phyloP scores from a whole-genome alignment of 768 basidiomycete genomes.

The Fistulinella prunicolor region DNA sequence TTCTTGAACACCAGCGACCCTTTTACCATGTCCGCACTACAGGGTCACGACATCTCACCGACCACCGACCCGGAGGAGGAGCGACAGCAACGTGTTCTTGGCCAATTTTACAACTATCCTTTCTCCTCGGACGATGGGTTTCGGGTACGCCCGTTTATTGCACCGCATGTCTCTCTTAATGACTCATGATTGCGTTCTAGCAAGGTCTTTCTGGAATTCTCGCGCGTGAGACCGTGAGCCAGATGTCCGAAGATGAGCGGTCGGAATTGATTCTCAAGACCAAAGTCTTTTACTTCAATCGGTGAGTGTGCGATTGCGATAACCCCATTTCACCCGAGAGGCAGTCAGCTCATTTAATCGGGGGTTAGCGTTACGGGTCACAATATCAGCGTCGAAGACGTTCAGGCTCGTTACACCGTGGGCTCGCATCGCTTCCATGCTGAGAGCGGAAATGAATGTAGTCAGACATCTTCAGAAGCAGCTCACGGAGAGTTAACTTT shows the following conservation, averaged over 20 bases:
- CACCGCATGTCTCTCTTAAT: neutral
- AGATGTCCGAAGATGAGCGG: conserved; percentile 36
- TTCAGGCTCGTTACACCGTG: conserved; percentile 13
- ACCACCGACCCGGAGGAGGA: conserved; percentile 13
- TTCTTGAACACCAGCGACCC: neutral
- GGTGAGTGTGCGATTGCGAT: conserved; percentile 32
- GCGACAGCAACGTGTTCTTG: conserved; percentile 20
- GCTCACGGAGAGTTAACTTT: conserved; percentile 51
- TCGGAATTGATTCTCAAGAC: conserved; percentile 52
- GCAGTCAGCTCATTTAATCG: conserved; percentile 23
- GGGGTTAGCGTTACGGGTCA: conserved; percentile 30
- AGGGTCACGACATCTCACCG: conserved; percentile 12
- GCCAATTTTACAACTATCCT: conserved; percentile 42
- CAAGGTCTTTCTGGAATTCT: conserved; percentile 63
- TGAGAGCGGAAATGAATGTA: conserved; percentile 22
- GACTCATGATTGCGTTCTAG: conserved; percentile 34
- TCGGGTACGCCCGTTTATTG: conserved; percentile 44
- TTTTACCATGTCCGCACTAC: conserved; percentile 16
- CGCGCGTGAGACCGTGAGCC: conserved; percentile 37
- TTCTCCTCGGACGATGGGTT: conserved; percentile 58
- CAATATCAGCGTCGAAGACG: conserved; percentile 29
- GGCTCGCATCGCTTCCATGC: conserved; percentile 8
- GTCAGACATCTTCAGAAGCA: conserved; percentile 1
- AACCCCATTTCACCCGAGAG: conserved; percentile 24
- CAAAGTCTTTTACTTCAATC: conserved; percentile 73